Base-by-base conservation (phyloP, 805 yeast species). In the Millerozyma miso region DNA sequence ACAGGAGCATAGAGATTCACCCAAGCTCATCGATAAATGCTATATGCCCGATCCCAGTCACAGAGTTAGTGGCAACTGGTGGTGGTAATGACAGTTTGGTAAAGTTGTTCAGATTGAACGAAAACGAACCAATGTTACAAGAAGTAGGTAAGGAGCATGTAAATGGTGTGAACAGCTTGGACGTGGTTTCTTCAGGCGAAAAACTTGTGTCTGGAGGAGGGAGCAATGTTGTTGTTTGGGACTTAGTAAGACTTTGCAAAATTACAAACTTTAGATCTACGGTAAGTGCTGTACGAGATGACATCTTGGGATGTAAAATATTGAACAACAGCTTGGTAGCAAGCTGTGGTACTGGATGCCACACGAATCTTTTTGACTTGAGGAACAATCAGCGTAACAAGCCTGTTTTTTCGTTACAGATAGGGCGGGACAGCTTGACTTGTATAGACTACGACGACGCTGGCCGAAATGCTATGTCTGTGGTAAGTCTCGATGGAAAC, bases 391-490 rank as follows among this genome's bases (percentile, higher is more conserved):
- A 31, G 12, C 16, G 35, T 6, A 39, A 23, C 4, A 41, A 35
- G 12, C 52, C 56, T 3, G 46, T 60, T 3, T 49, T 43, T 38
- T 26, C 47, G 5, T 17, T 54, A 3, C 48, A 50, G 35, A 36
- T 55, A 18, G 56, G 64, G n/a, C 37, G 43, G 32, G 65, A 61
- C 37, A 56, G 54, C 45, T 45, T 63, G 37, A 59, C 55, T 38
- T 41, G 54, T 5, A 26, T 60, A 10, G 53, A 50, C 17, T 51
- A 47, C 36, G 26, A 37, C 19, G 19, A 19, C 15, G 17, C 38
- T 14, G 40, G 33, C 4, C 29, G 29, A 23, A 26, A 43, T 14
- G 31, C 40, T 16, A 35, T 56, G 5, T 40, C 47, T 10, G 48
- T 52, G 3, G 59, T 59, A 10, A 54, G 62, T 35, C 50, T 56